Base-by-base conservation (phyloP, 805 yeast species). In the Spathaspora girioi region DNA sequence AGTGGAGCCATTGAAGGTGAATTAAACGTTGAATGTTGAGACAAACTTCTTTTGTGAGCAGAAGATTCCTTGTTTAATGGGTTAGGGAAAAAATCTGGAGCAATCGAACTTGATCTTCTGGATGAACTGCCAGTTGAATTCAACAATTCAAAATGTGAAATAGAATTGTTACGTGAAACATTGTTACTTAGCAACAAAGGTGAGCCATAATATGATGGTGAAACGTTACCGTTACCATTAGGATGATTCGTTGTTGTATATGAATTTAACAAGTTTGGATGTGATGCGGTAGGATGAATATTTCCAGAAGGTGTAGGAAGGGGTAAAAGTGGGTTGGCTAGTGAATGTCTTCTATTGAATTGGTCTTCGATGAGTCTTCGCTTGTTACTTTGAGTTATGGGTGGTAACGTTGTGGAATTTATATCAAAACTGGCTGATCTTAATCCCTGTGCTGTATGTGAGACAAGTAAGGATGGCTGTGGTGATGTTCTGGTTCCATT, bases 41-140 rank as follows among this genome's bases (percentile, higher is more conserved):
- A 63, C 2, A 63, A 45, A 45, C 61, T 67, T 43, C 71, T 55
- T 50, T 68, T 67, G 49, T 66, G 70, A 17, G 9, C 10, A 11
- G 15, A 6, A 9, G n/a, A 40, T 14, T 61, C 65, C 47, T 63
- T 64, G 38, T 6, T 38, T 46, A 67, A 55, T 9, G 75, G 74
- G 54, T 68, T 72, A 5, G 78, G 77, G 62, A 73, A 74, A 47
- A 71, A 62, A 51, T 76, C 80, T 8, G 72, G 77, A 3, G 76
- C 77, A 45, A 73, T 56, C 2, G 77, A 70, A 7, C 78, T 71
- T 49, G 78, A 67, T 56, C 80, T 64, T 23, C 58, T 42, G 5
- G 65, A 62, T 10, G 73, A 64, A 47, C 59, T 61, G 32, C 64
- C 61, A 29, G 61, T 61, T 14, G 23, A 14, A 44, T 47, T 50